Evolutionary conservation across 176 grass and related monocot species (phyloP).

Genomic region (Oropetium thomaeum): DNA sequence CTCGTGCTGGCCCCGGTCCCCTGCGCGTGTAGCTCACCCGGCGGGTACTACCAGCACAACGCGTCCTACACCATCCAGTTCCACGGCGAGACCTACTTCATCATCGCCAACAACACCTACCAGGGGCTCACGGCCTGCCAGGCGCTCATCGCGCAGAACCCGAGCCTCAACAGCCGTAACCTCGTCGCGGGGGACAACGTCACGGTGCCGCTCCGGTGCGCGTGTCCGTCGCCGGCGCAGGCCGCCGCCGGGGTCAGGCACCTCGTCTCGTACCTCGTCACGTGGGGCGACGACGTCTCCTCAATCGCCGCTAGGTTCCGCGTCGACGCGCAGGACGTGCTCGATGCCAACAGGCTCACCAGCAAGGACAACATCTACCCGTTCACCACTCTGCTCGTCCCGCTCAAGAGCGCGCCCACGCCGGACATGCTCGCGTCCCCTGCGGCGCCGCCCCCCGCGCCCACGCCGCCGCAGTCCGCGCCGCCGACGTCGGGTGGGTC

Average conservation of each 20-base stretch:
- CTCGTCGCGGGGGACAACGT: slow-evolving; percentile 26
- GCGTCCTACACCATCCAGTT: slow-evolving; percentile 41
- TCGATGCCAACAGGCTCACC: slow-evolving; percentile 51
- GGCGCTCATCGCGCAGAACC: slow-evolving; percentile 78
- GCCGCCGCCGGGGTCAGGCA: slow-evolving; percentile 35
- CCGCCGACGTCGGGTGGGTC: not conserved
- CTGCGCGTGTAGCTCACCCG: slow-evolving; percentile 56
- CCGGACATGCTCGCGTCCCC: slow-evolving; percentile 39
- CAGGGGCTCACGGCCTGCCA: slow-evolving; percentile 86
- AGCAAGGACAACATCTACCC: slow-evolving; percentile 40
- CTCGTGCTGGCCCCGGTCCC: slow-evolving; percentile 56
- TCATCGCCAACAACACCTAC: slow-evolving; percentile 68
- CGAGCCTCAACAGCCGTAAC: slow-evolving; percentile 14
- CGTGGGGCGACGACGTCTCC: slow-evolving; percentile 27
- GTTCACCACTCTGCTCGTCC: slow-evolving; percentile 78
- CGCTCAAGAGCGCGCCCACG: slow-evolving; percentile 59
- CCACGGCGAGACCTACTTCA: slow-evolving; percentile 49
- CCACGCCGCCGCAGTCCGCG: not conserved
- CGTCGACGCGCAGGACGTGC: slow-evolving; percentile 22
- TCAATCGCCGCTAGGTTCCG: slow-evolving; percentile 53
- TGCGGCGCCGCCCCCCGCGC: slow-evolving; percentile 38
- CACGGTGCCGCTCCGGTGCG: slow-evolving; percentile 70
- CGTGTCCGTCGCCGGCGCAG: slow-evolving; percentile 64
- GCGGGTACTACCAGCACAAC: slow-evolving; percentile 75
- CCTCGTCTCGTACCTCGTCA: slow-evolving; percentile 63